Evolutionary conservation across 768 basidiomycete genomes (phyloP).

Genomic region (Boletellus sp.): DNA sequence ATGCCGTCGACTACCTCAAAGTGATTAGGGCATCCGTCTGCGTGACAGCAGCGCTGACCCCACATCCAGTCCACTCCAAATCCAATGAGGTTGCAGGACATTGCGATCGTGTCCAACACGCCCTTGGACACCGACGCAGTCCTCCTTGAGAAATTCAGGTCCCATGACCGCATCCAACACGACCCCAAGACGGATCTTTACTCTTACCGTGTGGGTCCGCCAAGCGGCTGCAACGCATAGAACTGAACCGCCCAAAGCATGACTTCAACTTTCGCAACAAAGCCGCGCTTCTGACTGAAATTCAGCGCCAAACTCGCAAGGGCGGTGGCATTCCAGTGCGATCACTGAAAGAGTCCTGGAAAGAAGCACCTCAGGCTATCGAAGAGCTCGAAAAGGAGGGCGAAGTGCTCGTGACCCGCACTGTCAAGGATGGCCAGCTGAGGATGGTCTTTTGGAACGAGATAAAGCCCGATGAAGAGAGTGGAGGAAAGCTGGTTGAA

Average conservation of each 20-base stretch:
- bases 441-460: constrained; percentile 91
- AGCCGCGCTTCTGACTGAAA: constrained; percentile 77
- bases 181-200: constrained; percentile 84
- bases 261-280: constrained; percentile 86
- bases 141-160: constrained; percentile 76
- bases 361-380: constrained; percentile 76
- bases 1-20: constrained; percentile 79
- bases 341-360: constrained; percentile 87
- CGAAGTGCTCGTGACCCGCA: constrained; percentile 83
- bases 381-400: constrained; percentile 90
- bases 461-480: constrained; percentile 71
- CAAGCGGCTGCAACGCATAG: neutral
- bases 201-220: constrained; percentile 70
- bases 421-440: constrained; percentile 76
- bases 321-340: constrained; percentile 85
- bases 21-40: constrained; percentile 34
- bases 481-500: constrained; percentile 69
- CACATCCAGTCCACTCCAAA: constrained; percentile 54
- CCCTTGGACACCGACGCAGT: constrained; percentile 69
- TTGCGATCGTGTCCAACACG: constrained; percentile 76
- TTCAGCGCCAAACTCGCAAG: constrained; percentile 78
- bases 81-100: constrained; percentile 85
- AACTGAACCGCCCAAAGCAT: constrained; percentile 47
- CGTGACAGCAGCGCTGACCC: constrained; percentile 10
- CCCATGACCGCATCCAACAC: constrained; percentile 74